Evolutionary conservation across 176 grass and related monocot species (phyloP).

Genomic region (Typha latifolia): DNA sequence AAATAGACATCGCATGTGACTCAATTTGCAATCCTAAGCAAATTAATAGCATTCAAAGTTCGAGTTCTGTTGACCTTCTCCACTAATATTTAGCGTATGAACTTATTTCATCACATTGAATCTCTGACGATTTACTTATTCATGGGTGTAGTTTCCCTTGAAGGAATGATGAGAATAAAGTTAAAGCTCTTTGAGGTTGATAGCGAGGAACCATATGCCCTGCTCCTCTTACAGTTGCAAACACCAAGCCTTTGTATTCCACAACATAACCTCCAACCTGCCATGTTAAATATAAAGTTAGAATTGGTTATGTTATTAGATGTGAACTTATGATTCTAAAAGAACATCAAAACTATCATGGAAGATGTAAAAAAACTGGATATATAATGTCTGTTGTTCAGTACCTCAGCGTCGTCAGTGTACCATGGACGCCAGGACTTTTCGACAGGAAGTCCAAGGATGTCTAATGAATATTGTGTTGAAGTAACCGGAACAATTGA

Average conservation of each 20-base stretch:
- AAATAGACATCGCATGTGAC: too few relatives aligned
- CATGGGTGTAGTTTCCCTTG: conserved; percentile 8
- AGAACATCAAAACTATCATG: neutral
- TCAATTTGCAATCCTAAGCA: too few relatives aligned
- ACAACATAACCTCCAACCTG: neutral
- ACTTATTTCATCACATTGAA: too few relatives aligned
- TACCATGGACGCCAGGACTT: conserved; percentile 50
- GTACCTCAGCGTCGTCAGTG: neutral
- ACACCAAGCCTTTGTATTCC: neutral
- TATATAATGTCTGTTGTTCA: too few relatives aligned
- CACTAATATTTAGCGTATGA: too few relatives aligned
- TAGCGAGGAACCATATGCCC: conserved; percentile 15
- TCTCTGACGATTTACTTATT: too few relatives aligned
- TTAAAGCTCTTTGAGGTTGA: conserved; percentile 5
- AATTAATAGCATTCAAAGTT: too few relatives aligned
- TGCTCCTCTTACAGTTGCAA: conserved; percentile 5
- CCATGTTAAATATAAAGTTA: too few relatives aligned
- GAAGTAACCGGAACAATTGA: conserved; percentile 44
- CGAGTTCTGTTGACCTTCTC: too few relatives aligned
- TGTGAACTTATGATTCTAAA: neutral
- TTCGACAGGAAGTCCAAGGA: conserved; percentile 23
- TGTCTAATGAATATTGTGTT: conserved; percentile 23
- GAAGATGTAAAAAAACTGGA: too few relatives aligned
- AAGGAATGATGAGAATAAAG: conserved; percentile 10
- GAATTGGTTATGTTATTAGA: neutral